Base-by-base conservation (phyloP, 1,284 basidiomycete species). In the Microbotryomycetes sp. region DNA sequence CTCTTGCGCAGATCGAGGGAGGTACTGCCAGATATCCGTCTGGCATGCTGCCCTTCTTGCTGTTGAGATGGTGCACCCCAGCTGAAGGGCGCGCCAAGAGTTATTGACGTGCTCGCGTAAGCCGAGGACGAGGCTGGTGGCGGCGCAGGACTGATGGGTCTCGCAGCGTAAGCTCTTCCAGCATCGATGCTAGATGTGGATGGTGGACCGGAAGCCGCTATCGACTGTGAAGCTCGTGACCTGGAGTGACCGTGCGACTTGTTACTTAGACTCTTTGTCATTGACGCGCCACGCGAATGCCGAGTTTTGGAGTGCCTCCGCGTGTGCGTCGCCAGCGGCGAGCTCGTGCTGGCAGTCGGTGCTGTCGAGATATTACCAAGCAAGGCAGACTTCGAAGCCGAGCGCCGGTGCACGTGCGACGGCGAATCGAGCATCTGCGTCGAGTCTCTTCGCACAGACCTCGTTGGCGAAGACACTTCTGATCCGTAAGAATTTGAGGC, bases 181-280 rank as follows among this genome's bases (percentile, higher is more conserved):
- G 35, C 35, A 18, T 41, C 35, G 18, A 41, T 41, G 35, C 35
- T 41, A 11, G 35, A 41, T 41, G 35, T 11, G 9, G 35, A 9
- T 9, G 11, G 9, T 18, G 35, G 35, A 11, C 35, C 35, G 18
- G 35, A 41, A 11, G 35, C 35, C 18, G 18, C 35, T 41, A 68
- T 68, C n/a, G 66, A 68, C 35, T 63, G 56, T 56, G 59, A 61
- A 21, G 66, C 64, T 16, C 66, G 55, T 11, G 66, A 68, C 4
- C 66, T 47, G n/a, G 55, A 59, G 51, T 68, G 66, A 4, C 64
- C 61, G 47, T 68, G 66, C 11, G 62, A 63, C 41, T 52, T 59
- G 46, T 52, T 57, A 7, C 31, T 16, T 16, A 51, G 29, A 26
- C 48, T 4, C 50, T 56, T 5, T 48, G 59, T 62, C 53, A 67